Evolutionary conservation across 208 protist species (phyloP), one percentile per base, ranked within the genome.

Genomic region (Wallacemonas sp.): DNA sequence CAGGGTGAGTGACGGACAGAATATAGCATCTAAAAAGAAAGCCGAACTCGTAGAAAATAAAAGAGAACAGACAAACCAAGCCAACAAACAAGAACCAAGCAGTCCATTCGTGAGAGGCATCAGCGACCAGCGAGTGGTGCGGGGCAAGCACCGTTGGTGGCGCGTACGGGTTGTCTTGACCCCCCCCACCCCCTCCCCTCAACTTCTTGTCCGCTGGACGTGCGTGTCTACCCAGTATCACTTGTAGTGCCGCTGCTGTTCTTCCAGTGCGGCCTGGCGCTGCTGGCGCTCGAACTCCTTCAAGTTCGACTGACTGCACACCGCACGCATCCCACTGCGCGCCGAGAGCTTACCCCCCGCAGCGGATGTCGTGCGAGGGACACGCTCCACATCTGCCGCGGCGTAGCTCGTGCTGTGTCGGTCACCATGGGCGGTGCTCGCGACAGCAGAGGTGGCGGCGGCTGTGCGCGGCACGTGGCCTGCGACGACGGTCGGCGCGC

Each of bases 231-330:
- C 26, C n/a, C 27, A 9, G 26, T 38, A 50, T 62, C 34, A 36
- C 26, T 46, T 62, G 13, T 62, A 5, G 5, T 37, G 15, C 19
- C 33, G 30, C 36, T 36, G 30, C 30, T 36, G 19, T 26, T 44
- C 36, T 30, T 62, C 55, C 3, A 48, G 55, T n/a, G 17, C 13
- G 12, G 12, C 37, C 39, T 48, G 34, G 17, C 55, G 55, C 55
- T 62, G 55, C 55, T 46, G 55, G 37, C 46, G 42, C 36, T 62
- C 55, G 22, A 48, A 48, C 27, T 59, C 52, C 63, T 68, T 68
- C 46, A 68, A 29, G 37, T 61, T 50, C 13, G 55, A 46, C 26
- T 70, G 65, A 39, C 65, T 70, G 37, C 50, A 46, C 17, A 55
- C 55, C 6, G 37, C 45, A 22, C 55, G 55, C 33, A 55, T n/a